Percentiles rank a stretch among this genome's conserved stretches.
Conservation (phyloP, 768 basidiomycete genomes). For the Pisolithus marmoratus region DNA sequence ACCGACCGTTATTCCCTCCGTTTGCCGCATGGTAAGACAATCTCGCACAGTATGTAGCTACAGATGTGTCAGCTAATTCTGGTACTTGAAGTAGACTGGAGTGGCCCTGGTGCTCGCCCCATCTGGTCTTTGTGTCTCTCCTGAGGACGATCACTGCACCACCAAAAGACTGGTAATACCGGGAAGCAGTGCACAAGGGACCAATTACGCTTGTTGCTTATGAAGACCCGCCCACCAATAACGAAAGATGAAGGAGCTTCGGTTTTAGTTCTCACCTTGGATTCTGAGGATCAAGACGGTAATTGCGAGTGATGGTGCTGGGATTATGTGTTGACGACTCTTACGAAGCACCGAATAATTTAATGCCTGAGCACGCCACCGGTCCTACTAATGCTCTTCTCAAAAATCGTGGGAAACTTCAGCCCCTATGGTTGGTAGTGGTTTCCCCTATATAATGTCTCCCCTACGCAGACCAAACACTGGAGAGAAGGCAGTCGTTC, state of each 20-base stretch:
- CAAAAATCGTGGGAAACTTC: no score
- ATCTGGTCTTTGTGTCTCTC: constrained; percentile 47
- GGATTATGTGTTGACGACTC: no score
- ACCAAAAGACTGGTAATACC: background rate
- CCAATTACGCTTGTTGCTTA: constrained; percentile 48
- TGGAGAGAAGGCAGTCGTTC: no score
- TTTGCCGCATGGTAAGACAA: constrained; percentile 72
- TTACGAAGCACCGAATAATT: no score
- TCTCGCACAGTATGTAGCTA: constrained; percentile 59
- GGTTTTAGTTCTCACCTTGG: constrained; percentile 31
- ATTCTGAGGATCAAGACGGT: background rate
- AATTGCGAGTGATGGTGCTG: background rate
- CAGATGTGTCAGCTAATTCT: constrained; percentile 44
- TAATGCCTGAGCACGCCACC: no score
- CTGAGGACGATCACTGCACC: constrained; percentile 8
- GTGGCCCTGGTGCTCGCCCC: constrained; percentile 66
- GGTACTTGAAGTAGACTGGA: constrained; percentile 45
- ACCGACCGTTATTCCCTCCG: constrained; percentile 66
- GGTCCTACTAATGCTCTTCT: no score
- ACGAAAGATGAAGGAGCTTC: constrained; percentile 64
- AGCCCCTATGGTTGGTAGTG: no score
- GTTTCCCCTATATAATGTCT: no score
- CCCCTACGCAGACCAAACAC: no score
- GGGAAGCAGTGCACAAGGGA: constrained; percentile 11
- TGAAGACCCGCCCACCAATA: constrained; percentile 57